Evolutionary conservation across 1,284 basidiomycete species (phyloP), one percentile per base, ranked within the genome.

Genomic region (Schizophyllum commune): DNA sequence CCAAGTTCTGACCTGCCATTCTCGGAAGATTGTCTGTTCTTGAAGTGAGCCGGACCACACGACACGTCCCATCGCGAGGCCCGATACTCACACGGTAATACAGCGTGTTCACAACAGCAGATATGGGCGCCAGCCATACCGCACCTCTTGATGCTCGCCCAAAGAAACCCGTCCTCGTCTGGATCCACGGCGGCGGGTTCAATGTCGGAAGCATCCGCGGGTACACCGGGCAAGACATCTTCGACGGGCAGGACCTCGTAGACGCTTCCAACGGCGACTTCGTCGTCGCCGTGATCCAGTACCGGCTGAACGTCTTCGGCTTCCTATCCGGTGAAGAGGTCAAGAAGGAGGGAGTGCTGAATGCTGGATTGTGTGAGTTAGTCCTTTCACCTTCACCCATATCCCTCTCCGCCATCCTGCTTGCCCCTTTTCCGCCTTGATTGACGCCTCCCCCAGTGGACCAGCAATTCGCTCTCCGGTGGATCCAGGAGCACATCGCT

Each of bases 401-500:
- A n/a, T n/a, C n/a, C n/a, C n/a, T n/a, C n/a, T n/a, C n/a, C n/a
- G n/a, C n/a, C n/a, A n/a, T n/a, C n/a, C n/a, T n/a, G n/a, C n/a
- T n/a, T n/a, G 15, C 1, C 33, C 53, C n/a, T 55, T 7, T 19
- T 57, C 34, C 9, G 2, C 19, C 4, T 20, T 9, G 6, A 3
- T 17, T 47, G 39, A 47, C 39, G 4, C 39, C 39, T 17, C 20
- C 1, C 52, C n/a, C 58, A 78, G 76, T 77, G 60, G 76, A 78
- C 62, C 76, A 78, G 60, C 70, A 76, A 58, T 76, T 76, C 60
- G 77, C 77, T 0, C 63, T 79, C 32, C 64, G 71, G 55, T 79
- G 77, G 77, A 75, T 78, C 0, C 15, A 17, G n/a, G 11, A 27
- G 15, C 33, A 71, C 72, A 74, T 75, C 55, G 19, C 57, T 6